phyloP scores from a whole-genome alignment of 352 stramenopile species.

The Aphanomyces euteiches region DNA sequence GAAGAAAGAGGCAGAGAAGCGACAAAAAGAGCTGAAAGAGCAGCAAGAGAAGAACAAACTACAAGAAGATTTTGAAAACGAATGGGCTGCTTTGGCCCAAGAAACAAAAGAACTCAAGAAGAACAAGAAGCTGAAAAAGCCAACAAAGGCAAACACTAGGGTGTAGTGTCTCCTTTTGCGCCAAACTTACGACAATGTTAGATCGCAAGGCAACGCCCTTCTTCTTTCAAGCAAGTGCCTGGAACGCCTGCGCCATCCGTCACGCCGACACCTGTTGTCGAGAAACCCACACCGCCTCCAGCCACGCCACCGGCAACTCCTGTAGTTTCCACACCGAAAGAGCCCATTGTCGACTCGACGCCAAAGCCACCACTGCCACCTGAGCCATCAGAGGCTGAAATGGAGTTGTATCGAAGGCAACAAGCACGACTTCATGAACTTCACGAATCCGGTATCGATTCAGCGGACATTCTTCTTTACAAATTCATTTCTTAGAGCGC shows the following conservation, averaged over 20 bases:
- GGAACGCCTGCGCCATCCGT: slow-evolving; percentile 54
- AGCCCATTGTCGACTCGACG: slow-evolving; percentile 31
- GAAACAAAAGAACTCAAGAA: slow-evolving; percentile 77
- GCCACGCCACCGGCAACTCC: not conserved
- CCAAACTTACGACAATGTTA: not conserved
- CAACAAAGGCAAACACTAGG: slow-evolving; percentile 36
- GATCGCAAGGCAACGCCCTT: slow-evolving; percentile 53
- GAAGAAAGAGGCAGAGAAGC: slow-evolving; percentile 71
- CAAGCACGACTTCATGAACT: slow-evolving; percentile 77
- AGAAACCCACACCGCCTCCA: slow-evolving; percentile 33
- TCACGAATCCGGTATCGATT: slow-evolving; percentile 71
- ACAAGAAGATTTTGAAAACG: slow-evolving; percentile 82
- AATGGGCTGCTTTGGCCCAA: slow-evolving; percentile 86
- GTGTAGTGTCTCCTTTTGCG: not conserved
- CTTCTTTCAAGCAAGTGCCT: slow-evolving; percentile 82
- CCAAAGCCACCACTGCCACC: slow-evolving; percentile 54
- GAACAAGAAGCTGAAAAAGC: slow-evolving; percentile 70
- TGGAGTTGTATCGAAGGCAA: slow-evolving; percentile 74
- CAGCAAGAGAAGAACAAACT: slow-evolving; percentile 70
- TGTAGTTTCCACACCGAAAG: not conserved
- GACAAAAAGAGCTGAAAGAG: slow-evolving; percentile 68
- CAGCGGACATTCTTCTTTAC: not conserved
- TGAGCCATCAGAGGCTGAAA: slow-evolving; percentile 62
- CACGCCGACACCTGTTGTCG: slow-evolving; percentile 30
- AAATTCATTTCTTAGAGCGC: slow-evolving; percentile 1